These are phyloP conservation scores for Albifimbria verrucaria DNA, from an alignment of 2,329 filamentous ascomycete genomes.

Conservation along the genomic window DNA sequence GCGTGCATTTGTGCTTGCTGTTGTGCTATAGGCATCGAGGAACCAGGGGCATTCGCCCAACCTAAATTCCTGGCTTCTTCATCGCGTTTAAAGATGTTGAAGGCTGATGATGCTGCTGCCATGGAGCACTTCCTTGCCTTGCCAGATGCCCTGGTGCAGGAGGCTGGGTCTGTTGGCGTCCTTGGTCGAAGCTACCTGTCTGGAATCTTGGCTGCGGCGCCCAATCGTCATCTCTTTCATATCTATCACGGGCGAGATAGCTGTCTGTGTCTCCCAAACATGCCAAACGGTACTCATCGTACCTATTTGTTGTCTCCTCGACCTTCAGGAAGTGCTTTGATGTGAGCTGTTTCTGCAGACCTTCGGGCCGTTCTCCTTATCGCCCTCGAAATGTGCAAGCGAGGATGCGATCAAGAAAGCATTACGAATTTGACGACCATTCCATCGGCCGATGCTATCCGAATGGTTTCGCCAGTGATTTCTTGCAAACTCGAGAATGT, in stretches of 20 bases:
- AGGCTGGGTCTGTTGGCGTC: not conserved
- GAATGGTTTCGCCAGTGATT: not conserved
- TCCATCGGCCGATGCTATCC: not conserved
- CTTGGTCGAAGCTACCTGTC: not conserved
- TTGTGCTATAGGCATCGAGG: too few relatives aligned
- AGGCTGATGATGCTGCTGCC: not conserved
- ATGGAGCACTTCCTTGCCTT: not conserved
- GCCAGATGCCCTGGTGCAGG: not conserved
- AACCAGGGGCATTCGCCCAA: not conserved
- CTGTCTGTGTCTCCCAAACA: not conserved
- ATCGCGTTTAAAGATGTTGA: too few relatives aligned
- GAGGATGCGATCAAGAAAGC: not conserved
- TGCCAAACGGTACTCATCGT: not conserved
- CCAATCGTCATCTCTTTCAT: not conserved
- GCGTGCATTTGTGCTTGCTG: too few relatives aligned
- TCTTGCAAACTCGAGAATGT: not conserved
- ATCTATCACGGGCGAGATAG: not conserved
- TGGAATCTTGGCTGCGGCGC: too few relatives aligned
- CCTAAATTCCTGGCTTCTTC: too few relatives aligned
- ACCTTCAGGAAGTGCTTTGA: not conserved
- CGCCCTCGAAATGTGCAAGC: not conserved
- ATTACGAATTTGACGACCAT: slow-evolving; percentile 1
- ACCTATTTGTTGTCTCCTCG: not conserved
- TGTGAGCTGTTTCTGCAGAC: not conserved
- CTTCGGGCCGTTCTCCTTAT: not conserved